Evolutionary conservation across 2,329 filamentous ascomycete genomes (phyloP), one percentile per base, ranked within the genome.

Genomic region (Mollisiaceae sp.): DNA sequence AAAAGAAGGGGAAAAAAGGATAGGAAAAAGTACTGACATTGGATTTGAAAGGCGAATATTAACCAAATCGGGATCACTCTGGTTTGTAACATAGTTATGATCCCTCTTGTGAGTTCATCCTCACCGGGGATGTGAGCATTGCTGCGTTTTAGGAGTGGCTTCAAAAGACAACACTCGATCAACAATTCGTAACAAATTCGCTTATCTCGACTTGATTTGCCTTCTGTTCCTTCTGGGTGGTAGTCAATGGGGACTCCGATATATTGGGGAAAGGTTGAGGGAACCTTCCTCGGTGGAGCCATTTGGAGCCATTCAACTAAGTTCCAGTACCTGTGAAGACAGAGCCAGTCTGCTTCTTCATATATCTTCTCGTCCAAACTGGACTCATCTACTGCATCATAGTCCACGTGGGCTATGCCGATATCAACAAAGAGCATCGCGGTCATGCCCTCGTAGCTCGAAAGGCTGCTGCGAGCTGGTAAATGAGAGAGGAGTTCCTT

Each of bases 281-380:
- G 70, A 11, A 76, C 68, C 59, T 77, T 75, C n/a, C 69, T 66
- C 1, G 72, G 71, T 1, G 71, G 69, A 1, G 70, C 27, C 60
- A 20, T 63, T 52, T 67, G 27, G 11, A 74, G 52, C 20, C 70
- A 62, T 9, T 65, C 27, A 15, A 64, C 15, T 12, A 76, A 62
- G 27, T 67, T 62, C 38, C 65, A 65, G 32, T 69, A 75, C 0
- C 67, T 69, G 9, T 63, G 47, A 20, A 74, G 67, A 6, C 70
- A 75, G 4, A 77, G 57, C 72, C 73, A 76, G 22, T 75, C 72
- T 11, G 73, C 71, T 59, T 77, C 74, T 15, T 74, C 67, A 18
- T 68, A 72, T 20, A 77, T 60, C 20, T 70, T 60, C 3, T 62
- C 24, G 41, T 76, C 74, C 6, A 66, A 59, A 3, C 71, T 56